phyloP scores from a whole-genome alignment of 257 asterid genomes.

The Mentha longifolia region DNA sequence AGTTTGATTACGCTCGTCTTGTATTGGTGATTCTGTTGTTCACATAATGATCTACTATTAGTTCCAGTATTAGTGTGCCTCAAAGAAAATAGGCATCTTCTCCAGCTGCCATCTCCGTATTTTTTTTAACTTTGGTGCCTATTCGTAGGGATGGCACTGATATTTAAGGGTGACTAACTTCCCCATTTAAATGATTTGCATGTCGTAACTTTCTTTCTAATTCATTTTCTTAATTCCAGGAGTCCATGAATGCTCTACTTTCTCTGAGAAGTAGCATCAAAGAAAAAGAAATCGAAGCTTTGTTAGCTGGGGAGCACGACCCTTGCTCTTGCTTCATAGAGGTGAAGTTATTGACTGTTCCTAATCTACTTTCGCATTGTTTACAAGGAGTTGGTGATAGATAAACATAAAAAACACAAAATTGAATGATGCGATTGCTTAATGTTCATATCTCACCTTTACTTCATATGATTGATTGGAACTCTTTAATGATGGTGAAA shows the following conservation, averaged over 20 bases:
- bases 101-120: too few species aligned
- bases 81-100: background rate
- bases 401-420: background rate
- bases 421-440: conserved; percentile 12
- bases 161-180: conserved; percentile 1
- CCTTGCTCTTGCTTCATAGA: conserved; percentile 88
- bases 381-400: conserved; percentile 10
- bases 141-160: too few species aligned
- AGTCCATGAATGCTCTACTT: conserved; percentile 71
- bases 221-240: conserved; percentile 51
- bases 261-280: conserved; percentile 64
- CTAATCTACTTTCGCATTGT: too few species aligned
- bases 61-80: background rate
- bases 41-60: background rate
- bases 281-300: conserved; percentile 93
- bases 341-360: conserved; percentile 56
- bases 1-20: background rate
- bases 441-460: conserved; percentile 1
- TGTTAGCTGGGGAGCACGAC: conserved; percentile 87
- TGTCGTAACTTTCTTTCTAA: background rate
- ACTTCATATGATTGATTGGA: background rate
- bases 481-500: background rate
- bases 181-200: background rate
- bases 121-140: too few species aligned
- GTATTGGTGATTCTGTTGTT: background rate